Evolutionary conservation across 106 monocot species (phyloP).

Genomic region (Cymbidium sinense): DNA sequence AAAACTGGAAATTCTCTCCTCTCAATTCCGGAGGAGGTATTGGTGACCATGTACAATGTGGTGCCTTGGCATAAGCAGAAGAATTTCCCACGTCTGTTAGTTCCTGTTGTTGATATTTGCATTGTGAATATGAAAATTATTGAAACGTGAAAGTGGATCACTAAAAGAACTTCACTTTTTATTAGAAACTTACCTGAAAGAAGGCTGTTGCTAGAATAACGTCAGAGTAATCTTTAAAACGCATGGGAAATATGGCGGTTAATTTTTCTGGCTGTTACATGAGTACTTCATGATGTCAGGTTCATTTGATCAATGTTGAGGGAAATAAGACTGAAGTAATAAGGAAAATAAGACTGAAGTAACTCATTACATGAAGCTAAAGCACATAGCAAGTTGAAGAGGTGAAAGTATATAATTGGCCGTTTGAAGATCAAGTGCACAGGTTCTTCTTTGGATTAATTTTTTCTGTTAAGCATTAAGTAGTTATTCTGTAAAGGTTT

Average conservation of each 20-base stretch:
- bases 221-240: slow-evolving; percentile 59
- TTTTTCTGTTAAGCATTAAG: not conserved
- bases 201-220: slow-evolving; percentile 58
- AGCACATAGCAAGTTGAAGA: not conserved
- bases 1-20: slow-evolving; percentile 48
- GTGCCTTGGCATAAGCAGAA: slow-evolving; percentile 31
- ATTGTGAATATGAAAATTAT: not conserved
- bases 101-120: slow-evolving; percentile 35
- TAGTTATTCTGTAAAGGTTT: not conserved
- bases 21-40: slow-evolving; percentile 69
- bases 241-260: slow-evolving; percentile 61
- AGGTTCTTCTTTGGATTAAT: not conserved
- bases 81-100: slow-evolving; percentile 38
- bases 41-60: slow-evolving; percentile 66
- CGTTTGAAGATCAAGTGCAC: no score
- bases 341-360: not conserved
- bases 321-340: not conserved
- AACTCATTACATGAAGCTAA: not conserved
- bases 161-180: not conserved
- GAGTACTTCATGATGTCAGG: not conserved
- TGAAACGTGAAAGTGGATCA: not conserved
- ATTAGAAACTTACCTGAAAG: slow-evolving; percentile 41
- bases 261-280: slow-evolving; percentile 38
- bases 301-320: not conserved
- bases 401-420: no score